These are phyloP conservation scores for Linnemannia elongata DNA, from an alignment of 192 early-diverging fungal species.

Conservation along the genomic window DNA sequence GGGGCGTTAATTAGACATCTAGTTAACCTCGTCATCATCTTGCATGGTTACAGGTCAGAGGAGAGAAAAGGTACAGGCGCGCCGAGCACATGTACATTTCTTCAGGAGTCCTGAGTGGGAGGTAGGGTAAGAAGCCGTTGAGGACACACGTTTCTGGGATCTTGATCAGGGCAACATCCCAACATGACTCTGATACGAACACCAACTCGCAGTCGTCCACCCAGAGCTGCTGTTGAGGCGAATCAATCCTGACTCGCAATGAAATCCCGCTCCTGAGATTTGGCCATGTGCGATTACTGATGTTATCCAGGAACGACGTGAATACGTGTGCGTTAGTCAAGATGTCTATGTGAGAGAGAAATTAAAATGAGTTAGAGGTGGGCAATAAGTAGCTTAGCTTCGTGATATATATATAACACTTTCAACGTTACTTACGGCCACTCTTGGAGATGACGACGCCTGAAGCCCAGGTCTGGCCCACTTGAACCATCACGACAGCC, in stretches of 20 bases:
- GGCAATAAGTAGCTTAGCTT: too few relatives aligned
- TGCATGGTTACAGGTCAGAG: too few relatives aligned
- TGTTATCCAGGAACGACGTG: slow-evolving; percentile 52
- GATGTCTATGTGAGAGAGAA: slow-evolving; percentile 32
- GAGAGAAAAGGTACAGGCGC: neutral
- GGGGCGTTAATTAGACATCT: neutral
- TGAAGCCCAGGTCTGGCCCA: slow-evolving; percentile 57
- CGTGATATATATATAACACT: neutral
- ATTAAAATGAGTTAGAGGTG: neutral
- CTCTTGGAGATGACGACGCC: slow-evolving; percentile 52
- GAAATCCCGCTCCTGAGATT: slow-evolving; percentile 44
- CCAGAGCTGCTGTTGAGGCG: slow-evolving; percentile 57
- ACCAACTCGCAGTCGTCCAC: slow-evolving; percentile 48
- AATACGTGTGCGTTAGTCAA: slow-evolving; percentile 58
- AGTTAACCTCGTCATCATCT: too few relatives aligned
- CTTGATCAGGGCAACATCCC: slow-evolving; percentile 58
- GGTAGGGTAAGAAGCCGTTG: slow-evolving; percentile 45
- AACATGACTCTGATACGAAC: slow-evolving; percentile 54
- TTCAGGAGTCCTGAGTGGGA: slow-evolving; percentile 29
- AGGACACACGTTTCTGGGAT: slow-evolving; percentile 50
- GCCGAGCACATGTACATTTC: slow-evolving; percentile 24
- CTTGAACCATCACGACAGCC: slow-evolving; percentile 56
- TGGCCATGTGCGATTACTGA: slow-evolving; percentile 44
- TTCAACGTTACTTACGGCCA: slow-evolving; percentile 50
- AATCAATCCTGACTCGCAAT: slow-evolving; percentile 46